Base-by-base conservation (phyloP, 2,329 filamentous ascomycete genomes). In the Neopestalotiopsis clavispora region DNA sequence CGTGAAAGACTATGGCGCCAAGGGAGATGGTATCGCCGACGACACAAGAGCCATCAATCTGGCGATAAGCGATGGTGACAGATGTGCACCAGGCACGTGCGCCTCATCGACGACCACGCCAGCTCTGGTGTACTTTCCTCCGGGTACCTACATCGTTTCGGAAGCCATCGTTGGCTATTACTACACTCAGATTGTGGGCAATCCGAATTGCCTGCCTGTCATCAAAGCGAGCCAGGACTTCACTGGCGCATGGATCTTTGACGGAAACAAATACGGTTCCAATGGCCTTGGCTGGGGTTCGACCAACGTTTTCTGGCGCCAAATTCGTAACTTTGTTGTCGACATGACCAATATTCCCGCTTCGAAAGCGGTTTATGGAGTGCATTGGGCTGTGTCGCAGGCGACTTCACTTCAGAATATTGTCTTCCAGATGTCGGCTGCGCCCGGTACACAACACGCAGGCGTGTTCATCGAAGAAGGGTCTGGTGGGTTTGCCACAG, bases 151-250 rank as follows among this genome's bases (percentile, higher is more conserved):
- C 75, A 75, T 91, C 4, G 89, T 95, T 70, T 91, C 88, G 65
- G 85, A 84, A 71, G 91, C 93, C 5, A 89, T 96, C 69, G 80
- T 92, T 57, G 89, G 92, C 76, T 90, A 91, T 80, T 96, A 95
- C 82, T 94, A 94, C 77, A 94, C 93, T 1, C 91, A 94, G 78
- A 85, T 96, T 13, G 75, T 81, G 4, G 81, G 83, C 23, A 81
- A 82, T 69, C 81, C 81, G 60, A 73, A 79, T 40, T 72, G 81
- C 72, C 69, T 84, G 78, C 76, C 92, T 5, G 83, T 85, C 3
- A 83, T 91, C 67, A 86, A 86, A 73, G 88, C 88, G 2, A 80
- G 84, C 0, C 70, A 83, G 0, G 80, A 77, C 49, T 91, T 91
- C 72, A 71, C 70, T 32, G 82, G 76, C 38, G 80, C 84, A 20